These are phyloP conservation scores for Vitis hybrid DNA, from an alignment of 177 flowering plant species.

Conservation along the genomic window DNA sequence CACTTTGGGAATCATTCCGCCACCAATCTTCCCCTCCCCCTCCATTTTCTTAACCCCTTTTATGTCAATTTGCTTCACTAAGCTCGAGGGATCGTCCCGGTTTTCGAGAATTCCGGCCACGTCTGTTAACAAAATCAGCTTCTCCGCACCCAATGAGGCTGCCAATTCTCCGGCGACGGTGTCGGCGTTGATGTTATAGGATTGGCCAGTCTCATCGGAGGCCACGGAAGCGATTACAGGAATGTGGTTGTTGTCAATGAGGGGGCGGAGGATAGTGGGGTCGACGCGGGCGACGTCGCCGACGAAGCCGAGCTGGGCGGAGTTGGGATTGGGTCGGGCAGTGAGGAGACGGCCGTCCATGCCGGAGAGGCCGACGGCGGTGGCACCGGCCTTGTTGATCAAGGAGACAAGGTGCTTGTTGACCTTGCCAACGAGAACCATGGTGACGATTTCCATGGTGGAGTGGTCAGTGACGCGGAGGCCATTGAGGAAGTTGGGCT, in stretches of 20 bases:
- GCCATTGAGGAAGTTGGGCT: constrained; percentile 70
- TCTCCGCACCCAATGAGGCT: constrained; percentile 90
- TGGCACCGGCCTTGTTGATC: constrained; percentile 82
- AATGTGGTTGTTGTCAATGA: constrained; percentile 53
- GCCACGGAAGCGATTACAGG: constrained; percentile 95
- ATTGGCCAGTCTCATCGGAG: constrained; percentile 70
- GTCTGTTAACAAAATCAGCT: constrained; percentile 83
- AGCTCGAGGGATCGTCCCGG: constrained; percentile 53
- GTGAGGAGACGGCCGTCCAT: constrained; percentile 78
- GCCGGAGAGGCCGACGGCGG: constrained; percentile 84
- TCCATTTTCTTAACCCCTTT: constrained; percentile 81
- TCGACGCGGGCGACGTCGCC: constrained; percentile 84
- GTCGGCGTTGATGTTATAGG: constrained; percentile 89
- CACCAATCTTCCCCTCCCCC: constrained; percentile 70
- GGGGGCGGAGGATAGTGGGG: constrained; percentile 51
- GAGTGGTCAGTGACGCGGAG: constrained; percentile 82
- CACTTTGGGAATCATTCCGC: constrained; percentile 97
- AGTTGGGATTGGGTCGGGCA: constrained; percentile 63
- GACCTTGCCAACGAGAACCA: constrained; percentile 91
- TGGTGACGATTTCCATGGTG: constrained; percentile 89
- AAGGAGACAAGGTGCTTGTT: constrained; percentile 76
- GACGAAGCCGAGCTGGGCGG: constrained; percentile 75
- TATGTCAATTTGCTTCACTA: constrained; percentile 82
- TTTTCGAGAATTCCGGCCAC: constrained; percentile 76
- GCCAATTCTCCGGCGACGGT: constrained; percentile 94